These are phyloP conservation scores for Endothia cerciana DNA, from an alignment of 2,329 filamentous ascomycete species.

Conservation along the genomic window DNA sequence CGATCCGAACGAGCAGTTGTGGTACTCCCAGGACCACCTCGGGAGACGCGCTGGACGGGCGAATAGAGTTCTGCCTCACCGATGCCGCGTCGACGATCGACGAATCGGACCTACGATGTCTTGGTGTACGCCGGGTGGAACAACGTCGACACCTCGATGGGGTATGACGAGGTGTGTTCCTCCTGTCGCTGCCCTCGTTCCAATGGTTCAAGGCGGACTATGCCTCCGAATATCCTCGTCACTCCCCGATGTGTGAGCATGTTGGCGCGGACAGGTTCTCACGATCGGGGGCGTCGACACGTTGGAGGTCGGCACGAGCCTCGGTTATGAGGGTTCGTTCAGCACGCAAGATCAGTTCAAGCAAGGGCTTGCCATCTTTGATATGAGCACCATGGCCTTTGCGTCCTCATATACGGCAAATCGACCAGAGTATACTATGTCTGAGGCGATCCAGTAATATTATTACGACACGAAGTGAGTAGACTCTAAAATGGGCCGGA, in stretches of 20 bases:
- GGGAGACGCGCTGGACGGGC: conserved; percentile 27
- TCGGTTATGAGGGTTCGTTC: conserved; percentile 28
- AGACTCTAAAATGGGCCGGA: not conserved
- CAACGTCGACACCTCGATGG: conserved; percentile 26
- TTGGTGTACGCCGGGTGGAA: conserved; percentile 33
- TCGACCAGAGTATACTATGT: conserved; percentile 5
- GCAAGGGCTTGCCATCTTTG: conserved; percentile 33
- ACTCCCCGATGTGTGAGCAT: conserved; percentile 34
- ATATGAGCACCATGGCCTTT: conserved; percentile 30
- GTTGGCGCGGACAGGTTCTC: conserved; percentile 44
- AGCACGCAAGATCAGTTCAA: conserved; percentile 30
- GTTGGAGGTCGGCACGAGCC: conserved; percentile 13
- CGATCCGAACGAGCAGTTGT: conserved; percentile 26
- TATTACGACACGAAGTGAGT: conserved; percentile 1
- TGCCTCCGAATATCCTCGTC: conserved; percentile 28
- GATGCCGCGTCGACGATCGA: conserved; percentile 32
- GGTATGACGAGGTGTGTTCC: conserved; percentile 32
- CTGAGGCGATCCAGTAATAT: not conserved
- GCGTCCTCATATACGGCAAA: conserved; percentile 21
- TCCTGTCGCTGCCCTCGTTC: conserved; percentile 34
- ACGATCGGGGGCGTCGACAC: conserved; percentile 41
- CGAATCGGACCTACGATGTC: conserved; percentile 33
- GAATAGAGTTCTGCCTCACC: conserved; percentile 33
- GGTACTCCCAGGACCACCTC: conserved; percentile 33
- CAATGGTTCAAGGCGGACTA: conserved; percentile 33